Evolutionary conservation across 805 yeast genomes (phyloP).

Genomic region (Yarrowia hollandica): DNA sequence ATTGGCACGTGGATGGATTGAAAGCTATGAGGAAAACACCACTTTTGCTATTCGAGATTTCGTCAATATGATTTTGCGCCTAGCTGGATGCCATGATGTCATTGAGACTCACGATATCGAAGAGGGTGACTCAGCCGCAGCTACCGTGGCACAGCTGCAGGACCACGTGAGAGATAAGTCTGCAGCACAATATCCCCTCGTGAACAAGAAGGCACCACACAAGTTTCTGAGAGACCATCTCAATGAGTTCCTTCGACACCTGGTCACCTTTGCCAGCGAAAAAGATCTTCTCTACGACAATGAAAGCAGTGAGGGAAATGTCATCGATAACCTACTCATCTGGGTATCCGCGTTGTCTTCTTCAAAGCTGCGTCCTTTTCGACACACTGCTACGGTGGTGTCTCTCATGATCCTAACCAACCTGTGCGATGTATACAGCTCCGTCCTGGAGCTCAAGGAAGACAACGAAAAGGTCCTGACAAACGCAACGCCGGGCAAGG

Average conservation of each 20-base stretch:
- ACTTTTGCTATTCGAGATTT: conserved; percentile 58
- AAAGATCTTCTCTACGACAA: conserved; percentile 30
- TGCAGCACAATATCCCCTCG: conserved; percentile 68
- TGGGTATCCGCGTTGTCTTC: conserved; percentile 79
- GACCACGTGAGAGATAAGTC: conserved; percentile 57
- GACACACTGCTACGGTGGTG: conserved; percentile 64
- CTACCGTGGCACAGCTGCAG: conserved; percentile 73
- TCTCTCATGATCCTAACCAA: conserved; percentile 61
- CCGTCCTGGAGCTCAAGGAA: conserved; percentile 26
- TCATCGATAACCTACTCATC: conserved; percentile 55
- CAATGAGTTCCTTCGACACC: conserved; percentile 51
- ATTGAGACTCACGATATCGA: conserved; percentile 75
- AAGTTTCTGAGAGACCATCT: conserved; percentile 56
- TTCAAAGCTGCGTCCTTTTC: conserved; percentile 65
- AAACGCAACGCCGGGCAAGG: neutral
- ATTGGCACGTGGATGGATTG: conserved; percentile 59
- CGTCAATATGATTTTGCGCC: conserved; percentile 65
- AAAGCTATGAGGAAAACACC: conserved; percentile 48
- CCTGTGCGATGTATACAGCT: conserved; percentile 49
- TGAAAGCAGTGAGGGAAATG: conserved; percentile 35
- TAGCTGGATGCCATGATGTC: conserved; percentile 68
- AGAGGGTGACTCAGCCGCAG: conserved; percentile 66
- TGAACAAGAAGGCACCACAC: conserved; percentile 51
- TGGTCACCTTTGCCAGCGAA: conserved; percentile 12
- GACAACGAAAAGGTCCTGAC: conserved; percentile 26